Evolutionary conservation across 1,284 basidiomycete genomes (phyloP), one percentile per base, ranked within the genome.

Genomic region (Trichosporon asahii): DNA sequence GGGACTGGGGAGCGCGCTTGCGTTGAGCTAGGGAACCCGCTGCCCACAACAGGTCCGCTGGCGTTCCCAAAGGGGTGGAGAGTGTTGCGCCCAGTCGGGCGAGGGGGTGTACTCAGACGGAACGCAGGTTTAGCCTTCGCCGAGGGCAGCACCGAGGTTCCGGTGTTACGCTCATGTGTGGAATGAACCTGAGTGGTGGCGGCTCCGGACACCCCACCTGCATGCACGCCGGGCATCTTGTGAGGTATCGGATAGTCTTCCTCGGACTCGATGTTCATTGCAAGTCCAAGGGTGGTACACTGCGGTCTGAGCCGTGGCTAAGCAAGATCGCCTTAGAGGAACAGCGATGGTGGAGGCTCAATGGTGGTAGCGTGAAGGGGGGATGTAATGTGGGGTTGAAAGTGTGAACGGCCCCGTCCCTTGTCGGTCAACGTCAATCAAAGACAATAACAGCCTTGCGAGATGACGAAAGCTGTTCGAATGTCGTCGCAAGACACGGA

Each of bases 161-260:
- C 29, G 2, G 57, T 61, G 57, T 61, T 61, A 61, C 57, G 57
- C 57, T 61, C 57, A 61, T 31, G 57, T 18, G 57, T 31, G 57
- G 57, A 61, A 61, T 61, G 57, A 61, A 18, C 18, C 29, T 61
- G 27, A 6, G 57, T n/a, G 27, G 57, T 61, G 57, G 57, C 57
- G 57, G 29, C 29, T 8, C 57, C 57, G 15, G 29, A 31, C 3
- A n/a, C 29, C 29, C 27, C 57, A 61, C 57, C 27, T 33, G 15
- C 57, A n/a, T 61, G 57, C 29, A 33, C 29, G 5, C 7, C 29
- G 18, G 29, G 29, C 27, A 61, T 29, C 3, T 61, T 29, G 57
- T 14, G 57, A 31, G 27, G 57, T 61, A 61, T 31, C 57, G 57
- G 29, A 61, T n/a, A 27, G 18, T 61, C 57, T 31, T 61, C 57